Conservation (phyloP, 1,284 basidiomycete species). For the Earliella scabrosa region DNA sequence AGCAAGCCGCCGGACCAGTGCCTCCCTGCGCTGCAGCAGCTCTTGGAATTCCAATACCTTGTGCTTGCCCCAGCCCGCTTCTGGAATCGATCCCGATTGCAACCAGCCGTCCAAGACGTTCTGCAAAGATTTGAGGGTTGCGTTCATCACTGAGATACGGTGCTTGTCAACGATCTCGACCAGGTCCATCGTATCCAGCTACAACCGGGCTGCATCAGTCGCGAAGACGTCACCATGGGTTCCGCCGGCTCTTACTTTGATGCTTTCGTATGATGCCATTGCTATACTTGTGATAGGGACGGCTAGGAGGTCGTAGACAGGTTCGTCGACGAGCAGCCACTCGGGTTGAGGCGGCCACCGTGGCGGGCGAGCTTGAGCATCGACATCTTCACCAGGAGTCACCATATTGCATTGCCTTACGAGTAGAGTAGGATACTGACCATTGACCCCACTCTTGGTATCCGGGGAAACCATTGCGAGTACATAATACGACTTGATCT, state of each 20-base stretch:
- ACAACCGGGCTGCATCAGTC: constrained; percentile 13
- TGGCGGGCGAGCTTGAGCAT: constrained; percentile 68
- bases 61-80: constrained; percentile 86
- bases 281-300: constrained; percentile 80
- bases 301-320: constrained; percentile 71
- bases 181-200: constrained; percentile 86
- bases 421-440: constrained; percentile 39
- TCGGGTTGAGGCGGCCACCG: constrained; percentile 70
- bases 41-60: constrained; percentile 95
- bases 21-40: constrained; percentile 64
- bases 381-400: constrained; percentile 54
- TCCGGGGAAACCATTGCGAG: constrained; percentile 77
- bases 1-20: constrained; percentile 47
- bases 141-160: constrained; percentile 65
- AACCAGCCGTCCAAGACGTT: constrained; percentile 60
- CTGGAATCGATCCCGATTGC: constrained; percentile 54
- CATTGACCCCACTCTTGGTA: constrained; percentile 58
- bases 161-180: constrained; percentile 68
- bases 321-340: constrained; percentile 51
- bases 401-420: not conserved
- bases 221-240: not conserved
- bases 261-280: constrained; percentile 69
- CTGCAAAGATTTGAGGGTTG: constrained; percentile 53
- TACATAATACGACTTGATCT: constrained; percentile 67
- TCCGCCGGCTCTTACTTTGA: constrained; percentile 62